Conservation (phyloP, 2,329 filamentous ascomycete species). For the Colletotrichum aenigma region DNA sequence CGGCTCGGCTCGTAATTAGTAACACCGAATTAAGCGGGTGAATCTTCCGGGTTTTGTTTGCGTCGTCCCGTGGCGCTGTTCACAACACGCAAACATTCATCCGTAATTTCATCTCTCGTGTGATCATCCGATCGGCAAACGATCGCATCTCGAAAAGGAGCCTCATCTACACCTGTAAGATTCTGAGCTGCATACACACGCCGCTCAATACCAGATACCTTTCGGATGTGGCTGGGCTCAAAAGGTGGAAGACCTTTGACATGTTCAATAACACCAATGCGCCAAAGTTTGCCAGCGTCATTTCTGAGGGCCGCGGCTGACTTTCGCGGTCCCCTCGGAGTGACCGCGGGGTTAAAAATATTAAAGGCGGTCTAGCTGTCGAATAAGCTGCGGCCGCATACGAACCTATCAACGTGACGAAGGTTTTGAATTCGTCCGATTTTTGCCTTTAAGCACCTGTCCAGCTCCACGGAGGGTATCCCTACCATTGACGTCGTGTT, state of each 20-base stretch:
- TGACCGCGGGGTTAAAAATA: not conserved
- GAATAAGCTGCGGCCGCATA: not conserved
- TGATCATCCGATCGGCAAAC: not conserved
- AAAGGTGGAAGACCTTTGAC: too few species aligned
- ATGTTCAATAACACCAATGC: not conserved
- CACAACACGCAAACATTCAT: not conserved
- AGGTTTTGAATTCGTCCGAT: not conserved
- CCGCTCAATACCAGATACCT: accelerated
- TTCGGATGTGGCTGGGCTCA: too few species aligned
- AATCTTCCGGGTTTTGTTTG: not conserved
- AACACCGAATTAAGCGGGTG: not conserved
- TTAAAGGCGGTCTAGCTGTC: not conserved
- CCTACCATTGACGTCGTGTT: not conserved
- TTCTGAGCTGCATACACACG: accelerated
- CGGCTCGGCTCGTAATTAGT: not conserved
- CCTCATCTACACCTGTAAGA: not conserved
- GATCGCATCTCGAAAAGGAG: not conserved
- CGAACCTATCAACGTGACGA: not conserved
- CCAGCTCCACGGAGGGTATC: not conserved
- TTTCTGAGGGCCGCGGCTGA: not conserved
- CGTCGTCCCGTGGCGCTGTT: not conserved
- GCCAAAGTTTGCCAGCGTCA: not conserved
- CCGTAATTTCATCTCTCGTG: not conserved
- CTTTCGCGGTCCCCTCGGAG: not conserved
- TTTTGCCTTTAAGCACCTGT: not conserved